Conservation (phyloP, 2,329 filamentous ascomycete species). For the Aspergillus fumigatus region DNA sequence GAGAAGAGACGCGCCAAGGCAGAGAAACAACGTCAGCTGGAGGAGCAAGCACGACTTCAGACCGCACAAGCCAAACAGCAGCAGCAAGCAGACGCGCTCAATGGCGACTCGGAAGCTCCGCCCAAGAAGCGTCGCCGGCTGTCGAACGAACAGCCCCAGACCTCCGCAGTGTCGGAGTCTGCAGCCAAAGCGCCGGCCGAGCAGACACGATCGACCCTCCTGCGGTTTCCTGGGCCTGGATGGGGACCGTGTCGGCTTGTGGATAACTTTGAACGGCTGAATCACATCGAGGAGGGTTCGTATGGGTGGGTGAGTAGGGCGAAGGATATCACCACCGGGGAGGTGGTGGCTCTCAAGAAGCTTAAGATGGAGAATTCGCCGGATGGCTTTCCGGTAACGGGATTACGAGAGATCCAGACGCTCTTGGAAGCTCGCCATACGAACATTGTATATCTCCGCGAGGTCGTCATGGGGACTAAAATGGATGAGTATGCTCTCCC, state of each 20-base stretch:
- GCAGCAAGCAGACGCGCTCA: constrained; percentile 8
- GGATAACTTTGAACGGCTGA: constrained; percentile 84
- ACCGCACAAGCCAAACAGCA: constrained; percentile 1
- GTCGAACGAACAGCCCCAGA: constrained; percentile 44
- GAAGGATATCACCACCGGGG: constrained; percentile 65
- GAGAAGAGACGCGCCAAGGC: constrained; percentile 81
- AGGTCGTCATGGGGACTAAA: constrained; percentile 73
- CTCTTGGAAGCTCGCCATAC: constrained; percentile 73
- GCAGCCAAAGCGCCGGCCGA: constrained; percentile 23
- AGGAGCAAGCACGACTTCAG: constrained; percentile 40
- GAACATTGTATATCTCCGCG: constrained; percentile 76
- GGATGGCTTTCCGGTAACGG: constrained; percentile 88
- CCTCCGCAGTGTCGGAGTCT: constrained; percentile 14
- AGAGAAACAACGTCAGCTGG: constrained; percentile 69
- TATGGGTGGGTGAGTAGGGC: constrained; percentile 93
- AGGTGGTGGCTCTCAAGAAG: constrained; percentile 87
- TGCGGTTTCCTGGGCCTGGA: constrained; percentile 64
- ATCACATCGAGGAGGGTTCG: constrained; percentile 95
- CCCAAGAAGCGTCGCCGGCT: constrained; percentile 60
- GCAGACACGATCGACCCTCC: constrained; percentile 50
- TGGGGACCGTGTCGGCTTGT: constrained; percentile 74
- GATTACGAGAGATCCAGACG: constrained; percentile 88
- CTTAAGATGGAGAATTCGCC: constrained; percentile 77
- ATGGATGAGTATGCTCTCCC: constrained; percentile 50
- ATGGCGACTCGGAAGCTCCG: constrained; percentile 30